Base-by-base conservation (phyloP, 306 rosid genomes). In the Biancaea sappan region DNA sequence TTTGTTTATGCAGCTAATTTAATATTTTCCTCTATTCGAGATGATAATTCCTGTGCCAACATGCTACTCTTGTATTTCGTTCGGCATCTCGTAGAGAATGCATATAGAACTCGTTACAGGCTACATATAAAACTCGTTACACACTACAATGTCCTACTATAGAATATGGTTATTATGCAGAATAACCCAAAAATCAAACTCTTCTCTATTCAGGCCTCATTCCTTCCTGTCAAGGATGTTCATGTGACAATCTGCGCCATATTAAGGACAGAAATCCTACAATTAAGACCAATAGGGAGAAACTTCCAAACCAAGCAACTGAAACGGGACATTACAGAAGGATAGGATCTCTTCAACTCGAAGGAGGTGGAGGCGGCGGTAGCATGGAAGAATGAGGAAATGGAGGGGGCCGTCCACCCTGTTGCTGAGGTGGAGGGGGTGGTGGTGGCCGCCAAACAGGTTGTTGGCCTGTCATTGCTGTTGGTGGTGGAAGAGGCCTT, bases 401-500 rank as follows among this genome's bases (percentile, higher is more conserved):
- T 34, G 59, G 19, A 48, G 71, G 77, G 32, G 94, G 96, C 70
- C 88, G 84, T 41, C 83, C 85, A 10, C 74, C 84, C 44, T 82
- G 91, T 68, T 85, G 96, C 78, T 87, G 96, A 2, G 60, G 76
- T 12, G 76, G 83, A 9, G 88, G 91, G 4, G 96, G 96, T 1
- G 96, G 97, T 0, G 86, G 95, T 4, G 93, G 96, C 31, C 91
- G 86, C 99, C 99, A 92, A 56, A 86, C 60, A 8, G 79, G 88
- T 46, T 84, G 96, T 72, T 84, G 97, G 72, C 87, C 82, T 72
- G 87, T 90, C 99, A 95, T 92, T 31, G 82, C 88, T 80, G 88
- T 56, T 2, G 99, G 99, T 10, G 98, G 99, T 14, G 98, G 98
- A 67, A 94, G 90, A 47, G 78, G 84, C 74, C 96, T 88, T 25